Evolutionary conservation across 345 rosid species (phyloP).

Genomic region (Hibiscus trionum): DNA sequence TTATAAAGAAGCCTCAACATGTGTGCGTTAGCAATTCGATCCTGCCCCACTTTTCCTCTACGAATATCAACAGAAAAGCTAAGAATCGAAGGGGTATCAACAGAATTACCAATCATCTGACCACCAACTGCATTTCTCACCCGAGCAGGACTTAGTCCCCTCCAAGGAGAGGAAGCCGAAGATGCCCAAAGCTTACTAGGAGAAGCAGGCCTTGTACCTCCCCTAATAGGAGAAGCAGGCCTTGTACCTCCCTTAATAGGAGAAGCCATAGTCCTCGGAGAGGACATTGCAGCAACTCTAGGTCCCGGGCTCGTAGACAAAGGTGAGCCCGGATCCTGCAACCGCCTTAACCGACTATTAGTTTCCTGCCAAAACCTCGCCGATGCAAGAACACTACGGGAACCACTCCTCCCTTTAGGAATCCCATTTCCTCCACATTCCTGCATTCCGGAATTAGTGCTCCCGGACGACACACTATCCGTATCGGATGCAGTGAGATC

Average conservation of each 20-base stretch:
- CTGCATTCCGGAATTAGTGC: background rate
- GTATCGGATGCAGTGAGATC: background rate
- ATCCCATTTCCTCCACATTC: constrained; percentile 13
- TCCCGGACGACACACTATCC: background rate
- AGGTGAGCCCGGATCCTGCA: constrained; percentile 46
- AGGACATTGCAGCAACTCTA: constrained; percentile 17
- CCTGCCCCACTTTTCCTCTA: constrained; percentile 81
- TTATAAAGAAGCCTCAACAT: constrained; percentile 77
- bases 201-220: constrained; percentile 56
- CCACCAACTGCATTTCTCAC: constrained; percentile 38
- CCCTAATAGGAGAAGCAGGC: constrained; percentile 19
- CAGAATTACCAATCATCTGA: constrained; percentile 32
- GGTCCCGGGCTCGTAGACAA: constrained; percentile 39
- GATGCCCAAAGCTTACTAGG: constrained; percentile 75
- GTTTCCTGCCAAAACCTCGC: constrained; percentile 95
- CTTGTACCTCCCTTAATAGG: constrained; percentile 24
- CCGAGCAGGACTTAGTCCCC: constrained; percentile 74
- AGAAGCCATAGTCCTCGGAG: background rate
- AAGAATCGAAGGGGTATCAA: constrained; percentile 65
- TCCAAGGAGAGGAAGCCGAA: constrained; percentile 44
- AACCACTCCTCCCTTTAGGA: constrained; percentile 32
- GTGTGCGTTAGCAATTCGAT: constrained; percentile 66
- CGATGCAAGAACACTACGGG: constrained; percentile 41
- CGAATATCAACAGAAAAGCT: constrained; percentile 77
- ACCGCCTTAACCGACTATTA: constrained; percentile 71